A percentile compares a stretch with the other conserved stretches of the same genome.
Conservation (phyloP, 495 filamentous ascomycete species). For the Mytilinidion resinicola region DNA sequence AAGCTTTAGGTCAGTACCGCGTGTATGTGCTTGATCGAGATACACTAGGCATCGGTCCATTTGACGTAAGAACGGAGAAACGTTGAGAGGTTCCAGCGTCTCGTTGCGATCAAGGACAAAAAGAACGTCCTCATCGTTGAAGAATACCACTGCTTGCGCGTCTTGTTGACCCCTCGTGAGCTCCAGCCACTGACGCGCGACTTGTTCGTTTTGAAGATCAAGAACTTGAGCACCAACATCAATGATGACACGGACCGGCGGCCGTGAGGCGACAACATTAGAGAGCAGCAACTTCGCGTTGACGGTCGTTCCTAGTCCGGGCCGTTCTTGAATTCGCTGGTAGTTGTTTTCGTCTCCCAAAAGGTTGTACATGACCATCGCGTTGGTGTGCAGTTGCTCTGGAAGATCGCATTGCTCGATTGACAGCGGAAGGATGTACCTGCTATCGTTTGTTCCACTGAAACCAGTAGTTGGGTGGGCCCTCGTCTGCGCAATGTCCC, state of each 20-base stretch:
- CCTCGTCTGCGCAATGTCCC: constrained; percentile 54
- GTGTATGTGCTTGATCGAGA: constrained; percentile 69
- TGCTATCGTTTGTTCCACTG: constrained; percentile 67
- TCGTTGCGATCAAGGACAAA: constrained; percentile 45
- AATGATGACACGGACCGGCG: constrained; percentile 53
- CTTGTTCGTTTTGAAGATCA: constrained; percentile 51
- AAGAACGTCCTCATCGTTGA: constrained; percentile 42
- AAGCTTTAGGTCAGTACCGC: constrained; percentile 66
- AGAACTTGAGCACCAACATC: constrained; percentile 72
- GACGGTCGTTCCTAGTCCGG: background rate
- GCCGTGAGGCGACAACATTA: constrained; percentile 37
- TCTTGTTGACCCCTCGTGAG: constrained; percentile 20
- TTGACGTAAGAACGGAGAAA: constrained; percentile 55
- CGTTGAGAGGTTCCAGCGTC: constrained; percentile 44
- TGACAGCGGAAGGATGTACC: constrained; percentile 49
- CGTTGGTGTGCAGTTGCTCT: constrained; percentile 56
- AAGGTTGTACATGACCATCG: constrained; percentile 53
- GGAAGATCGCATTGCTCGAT: constrained; percentile 52
- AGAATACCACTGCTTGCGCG: constrained; percentile 43
- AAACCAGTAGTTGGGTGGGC: constrained; percentile 55
- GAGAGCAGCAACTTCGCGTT: constrained; percentile 42
- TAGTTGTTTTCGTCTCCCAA: constrained; percentile 50
- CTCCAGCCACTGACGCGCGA: constrained; percentile 49
- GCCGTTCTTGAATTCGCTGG: background rate
- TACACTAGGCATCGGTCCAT: constrained; percentile 62